Evolutionary conservation across 164 flowering plant species (phyloP).

Genomic region (Stephania japonica): DNA sequence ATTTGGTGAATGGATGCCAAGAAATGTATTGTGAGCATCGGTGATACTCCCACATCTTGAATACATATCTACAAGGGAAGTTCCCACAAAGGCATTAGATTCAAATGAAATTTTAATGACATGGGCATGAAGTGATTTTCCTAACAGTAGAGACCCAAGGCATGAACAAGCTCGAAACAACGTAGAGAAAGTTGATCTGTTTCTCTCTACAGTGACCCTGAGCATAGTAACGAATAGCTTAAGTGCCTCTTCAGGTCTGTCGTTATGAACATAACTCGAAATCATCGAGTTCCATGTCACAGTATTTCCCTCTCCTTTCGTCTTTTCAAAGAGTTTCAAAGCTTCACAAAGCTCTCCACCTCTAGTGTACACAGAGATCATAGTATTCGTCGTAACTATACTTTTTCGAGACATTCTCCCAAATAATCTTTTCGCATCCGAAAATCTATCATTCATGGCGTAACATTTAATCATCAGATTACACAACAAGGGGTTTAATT

Average conservation of each 20-base stretch:
- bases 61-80: conserved; percentile 74
- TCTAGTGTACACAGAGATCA: conserved; percentile 55
- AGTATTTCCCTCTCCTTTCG: conserved; percentile 35
- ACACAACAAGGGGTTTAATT: conserved; percentile 32
- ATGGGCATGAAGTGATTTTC: conserved; percentile 48
- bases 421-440: conserved; percentile 44
- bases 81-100: conserved; percentile 58
- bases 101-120: conserved; percentile 53
- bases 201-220: conserved; percentile 31
- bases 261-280: conserved; percentile 47
- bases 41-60: conserved; percentile 66
- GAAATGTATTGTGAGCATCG: conserved; percentile 50
- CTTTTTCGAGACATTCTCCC: conserved; percentile 39
- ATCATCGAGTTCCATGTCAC: conserved; percentile 83
- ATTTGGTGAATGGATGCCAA: conserved; percentile 46
- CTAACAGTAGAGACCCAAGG: conserved; percentile 53
- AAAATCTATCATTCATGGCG: conserved; percentile 36
- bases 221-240: conserved; percentile 44
- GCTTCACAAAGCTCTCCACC: conserved; percentile 47
- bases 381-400: conserved; percentile 41
- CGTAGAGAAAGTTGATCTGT: conserved; percentile 60
- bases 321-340: conserved; percentile 45
- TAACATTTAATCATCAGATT: conserved; percentile 74
- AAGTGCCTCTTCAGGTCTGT: conserved; percentile 47
- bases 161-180: conserved; percentile 58